These are phyloP conservation scores for Botrytis fragariae DNA, from an alignment of 2,329 filamentous ascomycete species.

Conservation along the genomic window DNA sequence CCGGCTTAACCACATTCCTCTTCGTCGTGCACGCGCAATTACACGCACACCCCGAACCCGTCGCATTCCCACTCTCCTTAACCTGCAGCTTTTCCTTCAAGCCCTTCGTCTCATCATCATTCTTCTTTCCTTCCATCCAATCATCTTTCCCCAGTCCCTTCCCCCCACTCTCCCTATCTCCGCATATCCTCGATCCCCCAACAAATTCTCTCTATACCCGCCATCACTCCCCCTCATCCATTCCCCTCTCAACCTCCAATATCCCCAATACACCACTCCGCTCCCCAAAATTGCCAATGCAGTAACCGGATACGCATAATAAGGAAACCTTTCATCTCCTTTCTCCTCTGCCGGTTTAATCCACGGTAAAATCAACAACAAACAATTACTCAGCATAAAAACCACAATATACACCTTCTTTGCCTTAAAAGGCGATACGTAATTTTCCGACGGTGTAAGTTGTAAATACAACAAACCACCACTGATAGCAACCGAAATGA, in stretches of 20 bases:
- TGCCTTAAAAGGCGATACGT: not conserved
- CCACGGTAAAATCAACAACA: not conserved
- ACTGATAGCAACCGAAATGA: not conserved
- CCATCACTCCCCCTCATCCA: not conserved
- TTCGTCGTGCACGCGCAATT: not conserved
- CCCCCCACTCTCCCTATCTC: not conserved
- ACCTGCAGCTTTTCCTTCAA: not conserved
- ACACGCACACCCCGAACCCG: not conserved
- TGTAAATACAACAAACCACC: not conserved
- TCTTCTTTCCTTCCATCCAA: not conserved
- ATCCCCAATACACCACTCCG: not conserved
- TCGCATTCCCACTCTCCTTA: not conserved
- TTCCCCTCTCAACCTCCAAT: not conserved
- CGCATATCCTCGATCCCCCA: not conserved
- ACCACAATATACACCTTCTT: not conserved
- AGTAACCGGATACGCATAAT: not conserved
- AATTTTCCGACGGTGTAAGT: not conserved
- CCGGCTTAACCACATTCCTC: not conserved
- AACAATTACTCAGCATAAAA: not conserved
- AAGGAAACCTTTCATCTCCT: not conserved
- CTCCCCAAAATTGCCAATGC: not conserved
- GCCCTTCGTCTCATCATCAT: rapidly evolving
- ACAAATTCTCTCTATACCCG: not conserved
- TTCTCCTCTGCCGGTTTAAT: not conserved
- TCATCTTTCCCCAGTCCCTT: not conserved